phyloP scores from a whole-genome alignment of 257 asterid genomes.

The Solanum pennellii region DNA sequence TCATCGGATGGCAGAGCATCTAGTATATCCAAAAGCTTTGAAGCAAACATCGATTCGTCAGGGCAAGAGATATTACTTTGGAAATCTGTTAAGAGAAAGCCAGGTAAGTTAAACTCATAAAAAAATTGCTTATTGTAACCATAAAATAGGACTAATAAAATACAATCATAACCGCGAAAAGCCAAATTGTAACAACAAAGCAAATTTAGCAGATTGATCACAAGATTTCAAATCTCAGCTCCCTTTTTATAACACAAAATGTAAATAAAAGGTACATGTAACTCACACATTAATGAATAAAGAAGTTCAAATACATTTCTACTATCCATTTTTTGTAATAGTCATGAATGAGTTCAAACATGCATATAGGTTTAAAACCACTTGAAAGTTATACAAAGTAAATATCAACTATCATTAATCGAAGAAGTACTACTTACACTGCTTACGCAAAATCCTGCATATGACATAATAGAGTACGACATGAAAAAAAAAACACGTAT shows the following conservation, averaged over 20 bases:
- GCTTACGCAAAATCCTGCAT: neutral
- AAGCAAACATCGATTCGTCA: conserved; percentile 40
- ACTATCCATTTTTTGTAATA: neutral
- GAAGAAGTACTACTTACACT: neutral
- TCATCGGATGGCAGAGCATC: conserved; percentile 37
- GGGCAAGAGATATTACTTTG: neutral
- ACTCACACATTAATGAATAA: neutral
- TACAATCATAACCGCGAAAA: neutral
- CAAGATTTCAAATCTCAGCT: neutral
- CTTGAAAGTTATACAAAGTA: neutral
- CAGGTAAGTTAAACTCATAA: neutral
- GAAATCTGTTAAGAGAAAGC: neutral
- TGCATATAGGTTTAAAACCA: neutral
- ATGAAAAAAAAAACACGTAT: neutral
- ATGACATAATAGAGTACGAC: neutral
- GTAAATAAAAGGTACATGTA: neutral
- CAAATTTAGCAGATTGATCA: neutral
- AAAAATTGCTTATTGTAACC: neutral
- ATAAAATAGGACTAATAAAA: neutral
- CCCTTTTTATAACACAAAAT: neutral
- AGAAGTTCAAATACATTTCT: neutral
- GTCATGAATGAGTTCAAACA: neutral
- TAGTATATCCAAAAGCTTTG: conserved; percentile 49
- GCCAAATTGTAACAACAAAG: neutral
- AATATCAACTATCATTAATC: neutral